These are phyloP conservation scores for Claviceps africana DNA, from an alignment of 2,329 filamentous ascomycete species.

Conservation along the genomic window DNA sequence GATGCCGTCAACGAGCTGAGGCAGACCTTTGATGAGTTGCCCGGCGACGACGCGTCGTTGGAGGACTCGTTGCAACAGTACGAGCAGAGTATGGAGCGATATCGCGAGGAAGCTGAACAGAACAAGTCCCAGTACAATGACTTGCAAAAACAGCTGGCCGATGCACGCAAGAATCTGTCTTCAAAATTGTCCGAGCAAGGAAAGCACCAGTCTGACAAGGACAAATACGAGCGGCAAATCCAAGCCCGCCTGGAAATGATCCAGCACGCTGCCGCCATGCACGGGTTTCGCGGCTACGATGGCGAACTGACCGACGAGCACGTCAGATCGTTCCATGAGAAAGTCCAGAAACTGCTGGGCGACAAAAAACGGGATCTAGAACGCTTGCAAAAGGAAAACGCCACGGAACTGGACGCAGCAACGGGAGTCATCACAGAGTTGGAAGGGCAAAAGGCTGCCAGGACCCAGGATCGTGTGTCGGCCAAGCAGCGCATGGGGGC, in stretches of 20 bases:
- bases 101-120: conserved; percentile 47
- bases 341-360: conserved; percentile 56
- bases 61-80: conserved; percentile 61
- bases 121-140: conserved; percentile 52
- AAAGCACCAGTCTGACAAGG: conserved; percentile 71
- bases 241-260: conserved; percentile 58
- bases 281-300: conserved; percentile 76
- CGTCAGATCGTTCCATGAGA: conserved; percentile 63
- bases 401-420: conserved; percentile 60
- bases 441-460: conserved; percentile 56
- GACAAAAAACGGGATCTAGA: conserved; percentile 74
- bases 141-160: conserved; percentile 37
- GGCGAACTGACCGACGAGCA: conserved; percentile 60
- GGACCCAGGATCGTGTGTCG: conserved; percentile 59
- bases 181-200: conserved; percentile 52
- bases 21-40: conserved; percentile 59
- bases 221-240: conserved; percentile 71
- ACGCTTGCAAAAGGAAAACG: conserved; percentile 56
- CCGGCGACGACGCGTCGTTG: conserved; percentile 65
- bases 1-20: conserved; percentile 57
- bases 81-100: conserved; percentile 55
- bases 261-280: conserved; percentile 59
- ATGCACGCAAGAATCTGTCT: conserved; percentile 32
- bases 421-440: conserved; percentile 58
- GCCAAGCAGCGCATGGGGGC: conserved; percentile 57